Conservation (phyloP, 176 grass and related monocot species). For the Phragmites australis region DNA sequence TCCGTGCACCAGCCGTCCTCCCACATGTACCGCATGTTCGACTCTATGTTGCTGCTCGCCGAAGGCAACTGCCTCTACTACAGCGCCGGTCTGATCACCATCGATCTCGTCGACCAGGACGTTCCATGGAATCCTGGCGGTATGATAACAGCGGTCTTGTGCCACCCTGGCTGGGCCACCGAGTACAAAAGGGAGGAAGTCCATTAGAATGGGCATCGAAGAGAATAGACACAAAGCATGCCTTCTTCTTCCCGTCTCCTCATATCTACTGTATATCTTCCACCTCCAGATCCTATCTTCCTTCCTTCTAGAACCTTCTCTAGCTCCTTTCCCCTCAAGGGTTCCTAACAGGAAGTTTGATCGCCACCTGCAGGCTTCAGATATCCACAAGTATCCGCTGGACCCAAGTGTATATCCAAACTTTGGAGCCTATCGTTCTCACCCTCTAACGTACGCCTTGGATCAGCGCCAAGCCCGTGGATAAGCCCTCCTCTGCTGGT, state of each 20-base stretch:
- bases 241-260: no score
- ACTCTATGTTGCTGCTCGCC: constrained; percentile 74
- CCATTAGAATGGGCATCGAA: no score
- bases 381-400: background rate
- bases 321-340: no score
- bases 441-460: background rate
- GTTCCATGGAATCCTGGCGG: no score
- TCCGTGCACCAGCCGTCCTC: constrained; percentile 91
- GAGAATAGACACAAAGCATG: no score
- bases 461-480: background rate
- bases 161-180: no score
- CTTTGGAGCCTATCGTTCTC: constrained; percentile 24
- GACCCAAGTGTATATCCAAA: constrained; percentile 31
- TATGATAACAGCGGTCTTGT: no score
- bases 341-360: background rate
- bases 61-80: constrained; percentile 76
- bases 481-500: background rate
- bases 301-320: no score
- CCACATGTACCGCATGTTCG: constrained; percentile 84
- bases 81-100: constrained; percentile 50
- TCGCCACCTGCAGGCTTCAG: background rate
- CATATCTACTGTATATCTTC: no score
- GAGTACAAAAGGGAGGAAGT: no score
- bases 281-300: no score
- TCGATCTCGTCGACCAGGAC: no score